Evolutionary conservation across 805 yeast species (phyloP).

Genomic region (Teunomyces aglyptinius): DNA sequence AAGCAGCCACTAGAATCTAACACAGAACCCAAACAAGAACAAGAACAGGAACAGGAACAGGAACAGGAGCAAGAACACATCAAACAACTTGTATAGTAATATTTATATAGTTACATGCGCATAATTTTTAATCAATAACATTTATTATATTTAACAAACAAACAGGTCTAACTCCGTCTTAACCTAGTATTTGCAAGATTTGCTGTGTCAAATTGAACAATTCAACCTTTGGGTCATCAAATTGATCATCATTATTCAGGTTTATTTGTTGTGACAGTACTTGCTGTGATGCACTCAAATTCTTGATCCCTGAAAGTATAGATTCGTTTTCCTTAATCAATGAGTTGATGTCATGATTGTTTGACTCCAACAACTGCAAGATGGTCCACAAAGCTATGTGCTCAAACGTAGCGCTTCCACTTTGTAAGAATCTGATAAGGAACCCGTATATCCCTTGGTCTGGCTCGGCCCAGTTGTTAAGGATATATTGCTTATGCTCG

Average conservation of each 20-base stretch:
- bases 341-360: conserved; percentile 59
- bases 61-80: conserved; percentile 1
- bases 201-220: conserved; percentile 66
- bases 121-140: conserved; percentile 4
- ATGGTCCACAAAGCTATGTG: conserved; percentile 98
- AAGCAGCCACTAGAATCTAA: too few relatives aligned
- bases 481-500: conserved; percentile 71
- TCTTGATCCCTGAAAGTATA: conserved; percentile 54
- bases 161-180: conserved; percentile 1
- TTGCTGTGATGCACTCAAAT: conserved; percentile 41
- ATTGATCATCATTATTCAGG: conserved; percentile 28
- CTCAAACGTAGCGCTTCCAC: conserved; percentile 91
- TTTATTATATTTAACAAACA: not conserved
- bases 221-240: conserved; percentile 63
- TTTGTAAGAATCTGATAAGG: conserved; percentile 71
- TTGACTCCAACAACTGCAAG: conserved; percentile 86
- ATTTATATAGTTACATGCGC: not conserved
- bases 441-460: conserved; percentile 85
- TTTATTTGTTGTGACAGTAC: conserved; percentile 25
- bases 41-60: not conserved
- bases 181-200: conserved; percentile 54
- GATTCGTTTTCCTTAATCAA: conserved; percentile 55
- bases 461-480: conserved; percentile 75
- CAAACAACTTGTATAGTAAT: not conserved
- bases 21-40: not conserved